Evolutionary conservation across 1,284 basidiomycete species (phyloP).

Genomic region (Rhodotorula sp.): DNA sequence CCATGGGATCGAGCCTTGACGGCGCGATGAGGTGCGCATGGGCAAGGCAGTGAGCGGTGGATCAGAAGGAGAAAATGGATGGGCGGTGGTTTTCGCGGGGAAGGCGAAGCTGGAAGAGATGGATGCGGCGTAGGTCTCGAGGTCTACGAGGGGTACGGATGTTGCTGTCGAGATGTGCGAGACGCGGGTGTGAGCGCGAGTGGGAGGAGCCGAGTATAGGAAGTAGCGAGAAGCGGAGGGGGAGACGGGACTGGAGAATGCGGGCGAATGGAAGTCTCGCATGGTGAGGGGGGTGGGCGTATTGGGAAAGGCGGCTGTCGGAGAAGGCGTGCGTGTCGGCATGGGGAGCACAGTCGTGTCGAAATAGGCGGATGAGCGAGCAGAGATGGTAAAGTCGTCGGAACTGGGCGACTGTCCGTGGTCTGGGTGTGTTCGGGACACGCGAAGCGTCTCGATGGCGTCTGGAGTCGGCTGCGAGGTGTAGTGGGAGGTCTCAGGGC

Average conservation of each 20-base stretch:
- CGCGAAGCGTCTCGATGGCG: neutral
- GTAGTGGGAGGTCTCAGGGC: no score
- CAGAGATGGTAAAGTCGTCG: neutral
- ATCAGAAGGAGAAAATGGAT: neutral
- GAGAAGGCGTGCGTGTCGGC: neutral
- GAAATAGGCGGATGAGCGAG: neutral
- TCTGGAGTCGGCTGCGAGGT: neutral
- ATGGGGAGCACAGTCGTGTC: neutral
- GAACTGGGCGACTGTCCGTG: no score
- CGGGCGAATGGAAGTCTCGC: neutral
- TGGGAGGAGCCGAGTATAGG: neutral
- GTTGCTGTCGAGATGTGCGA: neutral
- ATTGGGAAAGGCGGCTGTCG: neutral
- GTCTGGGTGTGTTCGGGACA: neutral
- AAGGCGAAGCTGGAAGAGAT: neutral
- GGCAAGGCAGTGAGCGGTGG: no score
- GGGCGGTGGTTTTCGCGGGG: neutral
- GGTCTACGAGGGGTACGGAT: neutral
- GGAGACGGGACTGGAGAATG: neutral
- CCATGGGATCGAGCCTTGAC: constrained; percentile 4
- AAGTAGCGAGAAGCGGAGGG: neutral
- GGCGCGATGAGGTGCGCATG: neutral
- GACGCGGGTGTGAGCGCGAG: neutral
- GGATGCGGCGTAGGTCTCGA: neutral
- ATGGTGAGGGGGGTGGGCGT: neutral